phyloP scores from a whole-genome alignment of 2,329 filamentous ascomycete genomes.

The Ceratocystis ficicola region DNA sequence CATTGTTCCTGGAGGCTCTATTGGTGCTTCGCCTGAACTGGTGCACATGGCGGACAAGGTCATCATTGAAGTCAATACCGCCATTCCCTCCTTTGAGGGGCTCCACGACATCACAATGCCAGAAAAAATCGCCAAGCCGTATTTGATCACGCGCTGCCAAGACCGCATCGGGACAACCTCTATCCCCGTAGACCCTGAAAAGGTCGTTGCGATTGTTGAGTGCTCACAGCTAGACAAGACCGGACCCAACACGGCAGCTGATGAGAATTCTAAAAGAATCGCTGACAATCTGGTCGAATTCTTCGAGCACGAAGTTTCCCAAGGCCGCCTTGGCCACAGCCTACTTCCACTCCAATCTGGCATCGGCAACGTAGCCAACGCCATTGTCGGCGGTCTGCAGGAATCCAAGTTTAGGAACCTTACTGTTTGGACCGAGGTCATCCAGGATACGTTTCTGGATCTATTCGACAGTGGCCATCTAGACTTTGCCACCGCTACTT shows the following conservation, averaged over 20 bases:
- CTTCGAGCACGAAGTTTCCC: constrained; percentile 71
- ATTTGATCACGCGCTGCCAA: constrained; percentile 72
- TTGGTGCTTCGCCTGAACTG: constrained; percentile 74
- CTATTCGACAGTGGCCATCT: constrained; percentile 80
- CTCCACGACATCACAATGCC: constrained; percentile 85
- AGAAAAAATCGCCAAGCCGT: constrained; percentile 72
- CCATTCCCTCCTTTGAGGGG: constrained; percentile 72
- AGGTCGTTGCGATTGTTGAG: constrained; percentile 73
- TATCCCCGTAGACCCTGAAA: constrained; percentile 73
- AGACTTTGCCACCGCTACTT: constrained; percentile 82
- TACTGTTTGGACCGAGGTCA: constrained; percentile 86
- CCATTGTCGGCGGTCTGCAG: constrained; percentile 71
- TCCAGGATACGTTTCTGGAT: constrained; percentile 86
- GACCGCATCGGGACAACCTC: constrained; percentile 74
- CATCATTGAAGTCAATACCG: constrained; percentile 85
- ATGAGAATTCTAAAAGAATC: constrained; percentile 60
- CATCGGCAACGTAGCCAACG: constrained; percentile 89
- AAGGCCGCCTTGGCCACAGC: constrained; percentile 62
- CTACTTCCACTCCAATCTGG: constrained; percentile 75
- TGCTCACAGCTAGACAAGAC: constrained; percentile 71
- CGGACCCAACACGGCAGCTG: constrained; percentile 61
- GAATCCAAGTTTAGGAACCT: constrained; percentile 76
- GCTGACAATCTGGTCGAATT: constrained; percentile 68
- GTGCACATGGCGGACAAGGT: constrained; percentile 88
- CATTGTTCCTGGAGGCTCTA: constrained; percentile 74